phyloP scores from a whole-genome alignment of 768 basidiomycete genomes.

The Auricularia cornea region DNA sequence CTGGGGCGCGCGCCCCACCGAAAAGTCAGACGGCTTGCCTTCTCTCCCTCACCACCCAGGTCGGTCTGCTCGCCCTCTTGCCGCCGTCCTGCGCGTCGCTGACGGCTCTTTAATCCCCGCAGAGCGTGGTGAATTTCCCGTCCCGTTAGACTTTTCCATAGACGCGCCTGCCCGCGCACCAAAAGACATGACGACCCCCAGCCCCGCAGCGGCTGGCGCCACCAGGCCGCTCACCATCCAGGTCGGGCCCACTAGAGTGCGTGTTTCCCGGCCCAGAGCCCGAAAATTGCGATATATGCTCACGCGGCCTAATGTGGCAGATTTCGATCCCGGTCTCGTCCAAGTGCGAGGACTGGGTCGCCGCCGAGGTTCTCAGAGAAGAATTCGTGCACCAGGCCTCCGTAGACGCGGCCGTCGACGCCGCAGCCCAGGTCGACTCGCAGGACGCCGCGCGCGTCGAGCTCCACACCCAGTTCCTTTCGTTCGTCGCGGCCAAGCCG shows the following conservation, averaged over 20 bases:
- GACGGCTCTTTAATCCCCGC: background rate
- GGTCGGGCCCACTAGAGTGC: conserved; percentile 24
- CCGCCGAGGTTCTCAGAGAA: conserved; percentile 84
- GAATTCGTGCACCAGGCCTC: conserved; percentile 68
- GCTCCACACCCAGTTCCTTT: conserved; percentile 76
- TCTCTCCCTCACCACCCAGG: background rate
- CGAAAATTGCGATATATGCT: background rate
- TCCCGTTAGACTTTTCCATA: background rate
- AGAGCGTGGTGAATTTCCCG: background rate
- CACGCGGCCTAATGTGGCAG: conserved; percentile 27
- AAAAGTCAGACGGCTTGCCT: background rate
- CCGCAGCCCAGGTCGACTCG: conserved; percentile 42
- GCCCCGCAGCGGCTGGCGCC: background rate
- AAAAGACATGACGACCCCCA: background rate
- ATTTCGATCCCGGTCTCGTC: conserved; percentile 83
- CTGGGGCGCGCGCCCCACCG: background rate
- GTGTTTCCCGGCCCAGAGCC: conserved; percentile 1
- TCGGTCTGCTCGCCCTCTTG: background rate
- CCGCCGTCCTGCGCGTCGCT: background rate
- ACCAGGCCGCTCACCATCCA: conserved; percentile 26
- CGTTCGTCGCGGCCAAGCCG: conserved; percentile 58
- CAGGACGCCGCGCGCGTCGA: conserved; percentile 61
- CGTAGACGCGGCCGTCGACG: conserved; percentile 48
- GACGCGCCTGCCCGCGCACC: background rate
- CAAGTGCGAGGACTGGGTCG: conserved; percentile 78